phyloP scores from a whole-genome alignment of 2,329 filamentous ascomycete genomes.

The Fusarium anguioides region DNA sequence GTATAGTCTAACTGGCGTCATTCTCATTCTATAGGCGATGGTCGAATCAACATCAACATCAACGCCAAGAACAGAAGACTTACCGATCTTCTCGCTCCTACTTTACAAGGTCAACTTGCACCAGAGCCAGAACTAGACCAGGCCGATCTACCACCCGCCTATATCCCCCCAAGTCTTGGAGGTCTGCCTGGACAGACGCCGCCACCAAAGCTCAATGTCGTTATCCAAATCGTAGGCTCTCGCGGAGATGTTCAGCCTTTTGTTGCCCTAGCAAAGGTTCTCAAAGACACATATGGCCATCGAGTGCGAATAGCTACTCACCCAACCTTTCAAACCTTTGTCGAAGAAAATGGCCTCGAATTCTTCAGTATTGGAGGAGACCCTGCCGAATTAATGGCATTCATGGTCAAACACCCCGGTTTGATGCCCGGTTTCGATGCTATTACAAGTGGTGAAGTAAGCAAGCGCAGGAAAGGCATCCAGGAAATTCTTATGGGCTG shows the following conservation, averaged over 20 bases:
- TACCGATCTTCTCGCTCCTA: conserved; percentile 74
- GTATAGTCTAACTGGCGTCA: conserved; percentile 29
- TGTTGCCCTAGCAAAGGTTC: conserved; percentile 72
- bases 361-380: conserved; percentile 84
- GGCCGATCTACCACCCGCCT: conserved; percentile 69
- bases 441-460: conserved; percentile 80
- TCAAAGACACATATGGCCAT: conserved; percentile 74
- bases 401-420: conserved; percentile 91
- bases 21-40: conserved; percentile 67
- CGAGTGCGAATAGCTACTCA: conserved; percentile 81
- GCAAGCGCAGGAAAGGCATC: conserved; percentile 78
- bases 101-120: conserved; percentile 67
- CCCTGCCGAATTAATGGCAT: conserved; percentile 81
- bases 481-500: conserved; percentile 84
- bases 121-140: conserved; percentile 56
- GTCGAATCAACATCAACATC: conserved; percentile 83
- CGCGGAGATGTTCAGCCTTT: conserved; percentile 83
- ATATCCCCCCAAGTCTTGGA: conserved; percentile 78
- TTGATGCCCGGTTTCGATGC: conserved; percentile 86
- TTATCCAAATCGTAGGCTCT: conserved; percentile 80
- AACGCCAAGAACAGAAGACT: conserved; percentile 75
- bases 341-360: conserved; percentile 76
- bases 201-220: conserved; percentile 72
- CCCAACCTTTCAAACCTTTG: conserved; percentile 73
- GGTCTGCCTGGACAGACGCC: conserved; percentile 68